Conservation (phyloP, 2,329 filamentous ascomycete genomes). For the Botrytis pseudocinerea region DNA sequence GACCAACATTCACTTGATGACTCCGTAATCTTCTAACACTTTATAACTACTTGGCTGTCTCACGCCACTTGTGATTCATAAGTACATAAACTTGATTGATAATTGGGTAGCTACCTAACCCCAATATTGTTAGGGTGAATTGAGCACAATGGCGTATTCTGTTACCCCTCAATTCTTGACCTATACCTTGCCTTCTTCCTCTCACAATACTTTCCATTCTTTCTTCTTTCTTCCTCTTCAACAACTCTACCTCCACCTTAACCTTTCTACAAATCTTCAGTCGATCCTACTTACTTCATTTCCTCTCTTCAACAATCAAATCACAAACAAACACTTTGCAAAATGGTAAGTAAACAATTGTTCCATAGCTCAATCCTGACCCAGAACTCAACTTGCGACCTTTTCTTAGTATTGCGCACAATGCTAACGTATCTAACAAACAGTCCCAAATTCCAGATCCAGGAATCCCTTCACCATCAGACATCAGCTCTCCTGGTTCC, state of each 20-base stretch:
- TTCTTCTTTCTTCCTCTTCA: neutral
- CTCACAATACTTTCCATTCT: neutral
- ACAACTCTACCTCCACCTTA: neutral
- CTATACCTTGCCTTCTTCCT: neutral
- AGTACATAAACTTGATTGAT: neutral
- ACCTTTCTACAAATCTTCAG: neutral
- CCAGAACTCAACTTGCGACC: neutral
- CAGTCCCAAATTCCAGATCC: neutral
- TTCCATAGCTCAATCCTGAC: neutral
- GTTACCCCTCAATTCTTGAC: neutral
- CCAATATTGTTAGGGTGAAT: neutral
- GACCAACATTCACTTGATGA: neutral
- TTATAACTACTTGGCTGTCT: neutral
- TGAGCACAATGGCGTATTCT: neutral
- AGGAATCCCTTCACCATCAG: neutral
- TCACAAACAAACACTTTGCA: neutral
- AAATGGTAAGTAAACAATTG: conserved; percentile 1
- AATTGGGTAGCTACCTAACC: neutral
- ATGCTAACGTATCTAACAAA: neutral
- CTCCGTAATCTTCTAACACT: neutral
- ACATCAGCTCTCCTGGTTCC: neutral
- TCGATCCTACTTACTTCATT: neutral
- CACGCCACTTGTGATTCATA: neutral
- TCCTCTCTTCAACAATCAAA: neutral
- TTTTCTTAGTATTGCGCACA: neutral